A percentile compares a stretch with the other conserved stretches of the same genome.
phyloP scores from a whole-genome alignment of 2,329 filamentous ascomycete genomes.

The Fusarium domesticum region DNA sequence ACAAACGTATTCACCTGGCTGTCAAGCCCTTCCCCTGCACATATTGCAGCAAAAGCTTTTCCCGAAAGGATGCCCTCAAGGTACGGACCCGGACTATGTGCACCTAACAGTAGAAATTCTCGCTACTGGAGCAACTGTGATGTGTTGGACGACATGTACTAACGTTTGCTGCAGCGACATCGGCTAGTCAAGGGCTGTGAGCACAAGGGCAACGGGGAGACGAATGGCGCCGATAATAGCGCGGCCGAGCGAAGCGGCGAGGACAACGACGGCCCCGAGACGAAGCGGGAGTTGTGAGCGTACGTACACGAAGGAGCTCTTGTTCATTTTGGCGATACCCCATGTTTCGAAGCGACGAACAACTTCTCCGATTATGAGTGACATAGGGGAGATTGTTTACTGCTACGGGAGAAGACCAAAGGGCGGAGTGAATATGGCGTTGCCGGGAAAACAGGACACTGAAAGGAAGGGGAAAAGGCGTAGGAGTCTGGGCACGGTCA shows the following conservation, averaged over 20 bases:
- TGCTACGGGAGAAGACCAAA: not conserved
- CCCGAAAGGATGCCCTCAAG: conserved; percentile 94
- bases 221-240: conserved; percentile 21
- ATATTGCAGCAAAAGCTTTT: conserved; percentile 95
- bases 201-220: conserved; percentile 30
- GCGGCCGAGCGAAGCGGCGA: conserved; percentile 25
- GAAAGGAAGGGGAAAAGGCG: not conserved
- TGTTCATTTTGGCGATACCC: conserved; percentile 11
- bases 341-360: conserved; percentile 12
- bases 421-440: not conserved
- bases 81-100: conserved; percentile 48
- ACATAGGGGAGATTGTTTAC: conserved; percentile 2
- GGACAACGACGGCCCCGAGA: conserved; percentile 21
- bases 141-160: conserved; percentile 6
- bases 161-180: conserved; percentile 47
- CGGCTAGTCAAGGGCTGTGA: conserved; percentile 64
- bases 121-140: too few species aligned
- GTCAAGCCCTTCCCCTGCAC: conserved; percentile 94
- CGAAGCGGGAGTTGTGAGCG: conserved; percentile 24
- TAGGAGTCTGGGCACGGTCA: not conserved
- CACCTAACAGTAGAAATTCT: not conserved
- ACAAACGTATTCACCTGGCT: conserved; percentile 90
- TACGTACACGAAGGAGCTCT: conserved; percentile 3
- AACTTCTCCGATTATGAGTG: conserved; percentile 1
- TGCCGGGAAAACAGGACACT: not conserved